Base-by-base conservation (phyloP, 345 rosid genomes). In the Eucalyptus brandiana region DNA sequence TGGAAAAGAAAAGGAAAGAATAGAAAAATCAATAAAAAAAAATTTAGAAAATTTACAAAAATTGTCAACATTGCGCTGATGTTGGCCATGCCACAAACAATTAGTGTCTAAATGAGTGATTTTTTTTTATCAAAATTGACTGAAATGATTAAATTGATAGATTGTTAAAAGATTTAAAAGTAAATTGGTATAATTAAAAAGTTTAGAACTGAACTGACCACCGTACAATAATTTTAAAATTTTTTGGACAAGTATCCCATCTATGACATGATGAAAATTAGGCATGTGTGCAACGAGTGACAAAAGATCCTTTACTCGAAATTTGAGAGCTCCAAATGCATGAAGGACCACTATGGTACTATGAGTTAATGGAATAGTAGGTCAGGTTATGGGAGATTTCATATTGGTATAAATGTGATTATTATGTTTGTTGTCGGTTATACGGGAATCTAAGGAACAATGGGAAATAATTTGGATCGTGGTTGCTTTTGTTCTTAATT, bases 151-250 rank as follows among this genome's bases (percentile, higher is more conserved):
- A 53, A 53, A 53, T 53, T 53, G 10, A 1, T 0, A 53, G 7
- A 53, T 7, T 53, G 10, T 58, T 26, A 21, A 58, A 58, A 58
- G 0, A 26, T 26, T 58, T 26, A 58, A 58, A 10, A 58, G 0
- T 58, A 6, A 11, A 26, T 26, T 58, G 0, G 2, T 58, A 58
- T 28, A 26, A 58, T 58, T 11, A 12, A 26, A 58, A 58, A 0
- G 7, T 58, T 58, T 58, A 26, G 1, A 7, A 58, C 0, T 5
- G 2, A 58, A 58, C 3, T 26, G 0, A 5, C 0, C 0, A 7
- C n/a, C 2, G 3, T 58, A 26, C 0, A 28, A 60, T 60, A 60
- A 7, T 13, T 62, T 6, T 30, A 30, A 62, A 14, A 0, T 4
- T 62, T 12, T 62, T 62, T 7, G 18, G 18, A 62, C 34, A 62